A percentile compares a stretch with the other conserved stretches of the same genome.
Conservation (phyloP, 306 rosid genomes). For the Amphicarpaea edgeworthii region DNA sequence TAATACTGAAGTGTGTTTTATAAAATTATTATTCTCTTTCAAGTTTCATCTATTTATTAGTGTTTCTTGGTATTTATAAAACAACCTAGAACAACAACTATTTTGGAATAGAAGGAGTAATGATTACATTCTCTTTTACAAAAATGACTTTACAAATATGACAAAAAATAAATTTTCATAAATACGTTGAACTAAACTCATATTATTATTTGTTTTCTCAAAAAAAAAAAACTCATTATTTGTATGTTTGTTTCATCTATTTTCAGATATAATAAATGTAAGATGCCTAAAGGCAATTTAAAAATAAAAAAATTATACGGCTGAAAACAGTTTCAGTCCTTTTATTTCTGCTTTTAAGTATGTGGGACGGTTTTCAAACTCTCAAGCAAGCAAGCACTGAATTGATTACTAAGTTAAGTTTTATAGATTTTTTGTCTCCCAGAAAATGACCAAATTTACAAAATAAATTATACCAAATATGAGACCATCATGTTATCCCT, state of each 20-base stretch:
- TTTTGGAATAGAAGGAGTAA: too few relatives aligned
- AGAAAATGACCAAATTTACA: background rate
- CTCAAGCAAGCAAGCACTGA: background rate
- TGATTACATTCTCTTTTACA: background rate
- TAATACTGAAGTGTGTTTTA: too few relatives aligned
- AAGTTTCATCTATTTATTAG: too few relatives aligned
- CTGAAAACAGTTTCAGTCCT: background rate
- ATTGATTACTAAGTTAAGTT: background rate
- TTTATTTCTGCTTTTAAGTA: background rate
- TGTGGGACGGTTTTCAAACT: background rate
- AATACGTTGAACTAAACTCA: too few relatives aligned
- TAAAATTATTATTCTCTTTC: too few relatives aligned
- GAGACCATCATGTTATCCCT: conserved; percentile 1
- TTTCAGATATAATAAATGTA: too few relatives aligned
- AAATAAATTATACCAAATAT: background rate
- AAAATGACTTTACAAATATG: background rate
- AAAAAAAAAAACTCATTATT: too few relatives aligned
- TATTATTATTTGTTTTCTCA: too few relatives aligned
- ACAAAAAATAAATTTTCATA: too few relatives aligned
- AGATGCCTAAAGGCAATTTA: background rate
- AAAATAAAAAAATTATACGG: background rate
- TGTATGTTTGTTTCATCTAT: background rate
- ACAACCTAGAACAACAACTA: too few relatives aligned
- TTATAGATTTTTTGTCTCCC: background rate
- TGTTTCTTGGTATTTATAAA: too few relatives aligned